Evolutionary conservation across 768 basidiomycete species (phyloP), one percentile per base, ranked within the genome.

Genomic region (Termitomyces sp.): DNA sequence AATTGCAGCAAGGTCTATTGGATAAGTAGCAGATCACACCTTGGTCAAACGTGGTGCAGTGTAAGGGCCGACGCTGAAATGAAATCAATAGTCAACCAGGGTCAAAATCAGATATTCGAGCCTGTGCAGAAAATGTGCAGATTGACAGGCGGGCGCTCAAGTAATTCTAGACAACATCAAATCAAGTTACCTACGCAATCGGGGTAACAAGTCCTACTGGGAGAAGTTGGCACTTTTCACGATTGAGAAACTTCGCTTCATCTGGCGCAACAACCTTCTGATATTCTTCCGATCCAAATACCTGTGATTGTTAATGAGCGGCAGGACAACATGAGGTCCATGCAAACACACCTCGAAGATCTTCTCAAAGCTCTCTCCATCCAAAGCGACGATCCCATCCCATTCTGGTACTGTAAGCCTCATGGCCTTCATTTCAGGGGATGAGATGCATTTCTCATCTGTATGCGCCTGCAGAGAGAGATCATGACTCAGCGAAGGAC

Each of bases 301-400:
- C 44, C 68, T 66, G 40, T 11, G 4, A 44, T 18, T 15, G 7
- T n/a, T 42, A 16, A 20, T 56, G 18, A 20, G 16, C 28, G 7
- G 15, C 13, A 32, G 15, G 9, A 45, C 32, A 56, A 33, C 7
- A 33, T 57, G n/a, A 45, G 18, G 15, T 40, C 16, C 24, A 6
- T 40, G 4, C 24, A 54, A 48, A 52, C 63, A n/a, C 50, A 74
- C 73, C 55, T 65, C 70, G 20, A 70, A 65, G 36, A 78, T 64
- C 55, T 72, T 72, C 15, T 70, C 73, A 59, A 70, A 71, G 18
- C 68, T 73, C 53, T 74, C 68, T 9, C 73, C 75, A 32, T 76
- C 74, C 24, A 76, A 68, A 9, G 72, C 58, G 39, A 65, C 67
- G 45, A 73, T 51, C 7, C 75, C 76, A 58, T 72, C 71, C 62